phyloP scores from a whole-genome alignment of 2,329 filamentous ascomycete species.

The Clarireedia hainanense region DNA sequence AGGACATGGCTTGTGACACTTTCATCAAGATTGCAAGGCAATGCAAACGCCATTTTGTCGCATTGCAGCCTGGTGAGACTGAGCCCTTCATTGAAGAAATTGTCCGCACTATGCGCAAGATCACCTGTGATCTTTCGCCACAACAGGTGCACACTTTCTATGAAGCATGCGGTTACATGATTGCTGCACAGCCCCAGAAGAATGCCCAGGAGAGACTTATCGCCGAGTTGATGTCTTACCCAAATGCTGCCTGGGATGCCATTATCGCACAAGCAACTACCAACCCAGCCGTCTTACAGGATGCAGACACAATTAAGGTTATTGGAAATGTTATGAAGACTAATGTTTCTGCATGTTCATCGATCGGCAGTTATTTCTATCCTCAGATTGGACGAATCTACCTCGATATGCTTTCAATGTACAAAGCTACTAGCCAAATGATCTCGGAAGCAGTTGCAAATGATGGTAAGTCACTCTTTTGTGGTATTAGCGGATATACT shows the following conservation, averaged over 20 bases:
- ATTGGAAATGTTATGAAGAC: conserved; percentile 99
- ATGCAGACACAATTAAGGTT: conserved; percentile 93
- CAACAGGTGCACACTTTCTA: conserved; percentile 99
- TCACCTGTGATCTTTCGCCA: conserved; percentile 88
- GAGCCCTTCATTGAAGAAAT: conserved; percentile 99
- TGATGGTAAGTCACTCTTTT: conserved; percentile 52
- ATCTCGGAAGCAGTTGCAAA: conserved; percentile 87
- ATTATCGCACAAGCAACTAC: conserved; percentile 85
- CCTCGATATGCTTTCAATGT: conserved; percentile 98
- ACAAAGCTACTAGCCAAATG: conserved; percentile 88
- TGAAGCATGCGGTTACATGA: conserved; percentile 98
- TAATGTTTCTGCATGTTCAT: conserved; percentile 96
- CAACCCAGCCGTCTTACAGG: conserved; percentile 80
- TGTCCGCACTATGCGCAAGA: conserved; percentile 89
- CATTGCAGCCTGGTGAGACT: conserved; percentile 83
- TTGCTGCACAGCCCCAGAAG: conserved; percentile 93
- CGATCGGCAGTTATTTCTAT: conserved; percentile 95
- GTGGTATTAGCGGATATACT: conserved; percentile 18
- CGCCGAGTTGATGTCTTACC: conserved; percentile 83
- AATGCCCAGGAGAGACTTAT: conserved; percentile 87
- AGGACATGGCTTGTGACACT: conserved; percentile 99
- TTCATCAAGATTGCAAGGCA: conserved; percentile 99
- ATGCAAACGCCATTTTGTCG: conserved; percentile 95
- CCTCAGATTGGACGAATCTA: conserved; percentile 97
- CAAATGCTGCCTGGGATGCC: conserved; percentile 89